These are phyloP conservation scores for Colletotrichum melonis DNA, from an alignment of 2,329 filamentous ascomycete species.

Conservation along the genomic window DNA sequence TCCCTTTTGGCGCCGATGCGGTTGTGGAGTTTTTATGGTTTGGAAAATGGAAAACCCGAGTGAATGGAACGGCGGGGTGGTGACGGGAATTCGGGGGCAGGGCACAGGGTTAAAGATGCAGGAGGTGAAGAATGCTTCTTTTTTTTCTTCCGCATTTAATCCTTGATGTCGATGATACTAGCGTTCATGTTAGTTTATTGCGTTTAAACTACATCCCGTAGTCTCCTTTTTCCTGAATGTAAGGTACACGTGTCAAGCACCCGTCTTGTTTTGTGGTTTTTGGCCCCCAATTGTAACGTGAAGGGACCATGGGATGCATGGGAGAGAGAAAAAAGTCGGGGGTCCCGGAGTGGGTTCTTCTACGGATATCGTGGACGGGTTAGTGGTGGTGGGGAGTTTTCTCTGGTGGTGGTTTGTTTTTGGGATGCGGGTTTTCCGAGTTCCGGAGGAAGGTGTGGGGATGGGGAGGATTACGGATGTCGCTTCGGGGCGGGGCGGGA, in stretches of 20 bases:
- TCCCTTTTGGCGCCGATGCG: not conserved
- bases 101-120: not conserved
- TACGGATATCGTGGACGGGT: not conserved
- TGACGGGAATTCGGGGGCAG: not conserved
- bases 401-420: not conserved
- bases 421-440: not conserved
- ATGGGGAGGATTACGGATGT: not conserved
- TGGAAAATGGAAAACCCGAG: not conserved
- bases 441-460: not conserved
- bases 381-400: not conserved
- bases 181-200: slow-evolving; percentile 1
- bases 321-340: not conserved
- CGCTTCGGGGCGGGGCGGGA: not conserved
- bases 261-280: not conserved
- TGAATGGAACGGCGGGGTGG: not conserved
- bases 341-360: not conserved
- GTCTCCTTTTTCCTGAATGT: not conserved
- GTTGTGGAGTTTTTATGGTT: not conserved
- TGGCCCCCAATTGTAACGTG: slow-evolving; percentile 14
- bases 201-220: not conserved
- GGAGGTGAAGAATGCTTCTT: not conserved
- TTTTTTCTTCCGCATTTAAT: not conserved
- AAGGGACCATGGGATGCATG: not conserved
- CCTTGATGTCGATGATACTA: slow-evolving; percentile 19
- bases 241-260: not conserved